Base-by-base conservation (phyloP, 768 basidiomycete species). In the Russula vinacea region DNA sequence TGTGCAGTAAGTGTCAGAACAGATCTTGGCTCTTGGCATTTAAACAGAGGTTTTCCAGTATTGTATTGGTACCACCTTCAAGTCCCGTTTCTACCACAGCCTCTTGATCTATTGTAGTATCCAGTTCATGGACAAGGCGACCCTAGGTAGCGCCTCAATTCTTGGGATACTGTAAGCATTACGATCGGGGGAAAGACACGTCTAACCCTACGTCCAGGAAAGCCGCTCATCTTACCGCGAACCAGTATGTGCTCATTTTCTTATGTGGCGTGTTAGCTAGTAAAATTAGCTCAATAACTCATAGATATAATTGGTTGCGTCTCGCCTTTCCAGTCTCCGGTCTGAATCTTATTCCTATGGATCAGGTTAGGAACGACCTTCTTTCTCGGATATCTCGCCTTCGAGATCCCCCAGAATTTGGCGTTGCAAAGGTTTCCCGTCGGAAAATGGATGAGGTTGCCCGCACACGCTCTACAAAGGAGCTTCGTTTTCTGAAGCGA, bases 111-210 rank as follows among this genome's bases (percentile, higher is more conserved):
- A 64, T 60, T 62, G 84, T 37, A 69, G 88, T 82, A 79, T 90
- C 19, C 87, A 89, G 70, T 89, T 84, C 65, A 89, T 89, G 85
- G 88, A 89, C 66, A 89, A 89, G 74, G 85, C 83, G 0, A 90
- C 88, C 0, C 76, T 89, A 4, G 88, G 86, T 1, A 83, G 80
- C 63, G 70, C 86, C 1, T 83, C 88, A 2, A 88, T 90, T 66
- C 78, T 90, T 50, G 89, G 89, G 1, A 89, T 90, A 69, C 75
- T 76, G 88, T 86, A 39, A 65, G 80, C 45, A 29, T 60, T 29
- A 24, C 13, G 37, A 22, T 39, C 29, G 50, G 13, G 53, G 14
- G 5, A 32, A 16, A 37, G 26, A 1, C 1, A 64, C 61, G 62
- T 44, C 66, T 57, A 56, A 24, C 22, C 39, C 44, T 50, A 57